Percentiles rank a stretch among this genome's conserved stretches.
Evolutionary conservation across 257 asterid species (phyloP).

Genomic region (Marsdenia floribunda): DNA sequence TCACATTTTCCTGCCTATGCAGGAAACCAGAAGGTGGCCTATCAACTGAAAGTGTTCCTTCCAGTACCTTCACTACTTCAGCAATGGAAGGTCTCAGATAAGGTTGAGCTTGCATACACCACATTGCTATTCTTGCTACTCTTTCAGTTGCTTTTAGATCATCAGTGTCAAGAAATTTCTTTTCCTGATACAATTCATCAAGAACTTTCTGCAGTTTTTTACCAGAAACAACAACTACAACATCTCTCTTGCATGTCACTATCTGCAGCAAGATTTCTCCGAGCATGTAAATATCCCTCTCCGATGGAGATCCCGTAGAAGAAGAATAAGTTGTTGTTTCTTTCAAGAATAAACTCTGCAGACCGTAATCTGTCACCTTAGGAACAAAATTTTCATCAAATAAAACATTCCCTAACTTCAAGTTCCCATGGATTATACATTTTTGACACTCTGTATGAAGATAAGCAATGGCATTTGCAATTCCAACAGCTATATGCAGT

Average conservation of each 20-base stretch:
- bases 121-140: constrained; percentile 48
- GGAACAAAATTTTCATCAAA: constrained; percentile 54
- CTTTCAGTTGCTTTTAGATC: constrained; percentile 38
- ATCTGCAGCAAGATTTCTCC: constrained; percentile 52
- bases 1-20: constrained; percentile 21
- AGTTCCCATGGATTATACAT: constrained; percentile 55
- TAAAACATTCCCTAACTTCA: constrained; percentile 52
- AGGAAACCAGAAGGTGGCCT: constrained; percentile 45
- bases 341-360: constrained; percentile 28
- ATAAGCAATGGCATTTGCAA: constrained; percentile 52
- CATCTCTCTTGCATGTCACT: constrained; percentile 40
- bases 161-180: constrained; percentile 14
- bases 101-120: constrained; percentile 66
- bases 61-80: constrained; percentile 66
- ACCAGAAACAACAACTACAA: background rate
- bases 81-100: constrained; percentile 58
- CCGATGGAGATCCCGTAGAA: constrained; percentile 57
- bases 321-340: constrained; percentile 12
- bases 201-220: constrained; percentile 30
- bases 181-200: constrained; percentile 24
- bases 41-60: constrained; percentile 64
- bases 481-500: constrained; percentile 46
- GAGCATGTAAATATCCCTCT: constrained; percentile 50
- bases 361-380: constrained; percentile 55
- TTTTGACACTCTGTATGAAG: constrained; percentile 58